Conservation (phyloP, 345 rosid genomes). For the Kandelia obovata region DNA sequence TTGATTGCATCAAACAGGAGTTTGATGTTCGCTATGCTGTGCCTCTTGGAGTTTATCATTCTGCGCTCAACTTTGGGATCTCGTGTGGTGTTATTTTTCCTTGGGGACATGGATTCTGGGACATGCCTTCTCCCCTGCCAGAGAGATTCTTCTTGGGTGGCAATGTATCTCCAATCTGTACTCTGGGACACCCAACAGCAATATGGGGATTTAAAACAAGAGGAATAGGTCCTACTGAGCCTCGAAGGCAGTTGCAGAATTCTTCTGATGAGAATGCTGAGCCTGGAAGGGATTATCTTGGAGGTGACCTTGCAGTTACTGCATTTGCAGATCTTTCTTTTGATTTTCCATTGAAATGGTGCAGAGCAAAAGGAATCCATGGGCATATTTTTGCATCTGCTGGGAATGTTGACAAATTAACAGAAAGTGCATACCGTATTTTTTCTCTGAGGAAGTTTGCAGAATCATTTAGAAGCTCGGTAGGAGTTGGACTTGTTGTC, state of each 20-base stretch:
- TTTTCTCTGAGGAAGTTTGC: slow-evolving; percentile 51
- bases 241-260: slow-evolving; percentile 46
- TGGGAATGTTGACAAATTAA: slow-evolving; percentile 70
- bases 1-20: slow-evolving; percentile 45
- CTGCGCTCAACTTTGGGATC: slow-evolving; percentile 79
- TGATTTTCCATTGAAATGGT: slow-evolving; percentile 80
- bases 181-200: slow-evolving; percentile 76
- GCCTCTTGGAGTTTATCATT: slow-evolving; percentile 66
- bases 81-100: slow-evolving; percentile 73
- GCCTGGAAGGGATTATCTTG: slow-evolving; percentile 68
- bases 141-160: slow-evolving; percentile 96
- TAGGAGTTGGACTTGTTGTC: slow-evolving; percentile 80
- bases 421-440: slow-evolving; percentile 63
- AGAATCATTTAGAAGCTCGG: slow-evolving; percentile 64
- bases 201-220: slow-evolving; percentile 78
- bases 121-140: slow-evolving; percentile 55
- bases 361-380: slow-evolving; percentile 79
- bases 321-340: slow-evolving; percentile 91
- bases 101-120: slow-evolving; percentile 64
- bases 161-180: slow-evolving; percentile 70
- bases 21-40: slow-evolving; percentile 79
- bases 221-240: slow-evolving; percentile 84
- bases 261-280: slow-evolving; percentile 32
- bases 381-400: slow-evolving; percentile 85
- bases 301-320: slow-evolving; percentile 88